Base-by-base conservation (phyloP, 106 monocot genomes). In the Dendrobium catenatum region DNA sequence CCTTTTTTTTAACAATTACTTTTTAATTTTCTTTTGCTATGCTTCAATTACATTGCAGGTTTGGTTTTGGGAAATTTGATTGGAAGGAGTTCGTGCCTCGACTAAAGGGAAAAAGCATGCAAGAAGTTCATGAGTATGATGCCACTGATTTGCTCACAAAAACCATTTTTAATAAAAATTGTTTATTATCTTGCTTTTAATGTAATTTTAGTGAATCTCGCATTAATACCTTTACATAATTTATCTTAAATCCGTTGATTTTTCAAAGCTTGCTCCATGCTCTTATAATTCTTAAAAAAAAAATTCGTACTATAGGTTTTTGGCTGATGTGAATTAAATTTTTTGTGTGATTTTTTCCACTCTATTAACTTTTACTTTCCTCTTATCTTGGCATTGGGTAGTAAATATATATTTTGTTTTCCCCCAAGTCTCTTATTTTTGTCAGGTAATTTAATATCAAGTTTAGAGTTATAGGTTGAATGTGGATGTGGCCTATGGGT, bases 11-110 rank as follows among this genome's bases (percentile, higher is more conserved):
- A 13, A 31, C 13, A n/a, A 22, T 29, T 55, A 24, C 15, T 68
- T 79, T 55, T 79, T 79, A 70, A 17, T 20, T 15, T 42, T 78
- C 8, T n/a, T 75, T 82, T 72, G 72, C 8, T 72, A 13, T 51
- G 51, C 13, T 72, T n/a, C 22, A 13, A 75, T 18, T 43, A 22
- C 79, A 59, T 75, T 86, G 72, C 81, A 98, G 98, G 86, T 98
- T 88, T 88, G 98, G 98, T 66, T 89, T 98, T 82, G 91, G 95
- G n/a, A 91, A 95, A 55, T 98, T 85, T 90, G 85, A 89, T 58
- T 98, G 98, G 98, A 89, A 82, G 68, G 98, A 98, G 68, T 95
- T 88, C 88, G 81, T 88, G 87, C 88, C 93, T 75, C 90, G 87
- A 55, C 70, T 98, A 82, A 98, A 98, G 85, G 95, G 91, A 9